Percentiles rank a stretch among this genome's conserved stretches.
These are phyloP conservation scores for Gossypium anomalum DNA, from an alignment of 345 rosid species.

Conservation along the genomic window DNA sequence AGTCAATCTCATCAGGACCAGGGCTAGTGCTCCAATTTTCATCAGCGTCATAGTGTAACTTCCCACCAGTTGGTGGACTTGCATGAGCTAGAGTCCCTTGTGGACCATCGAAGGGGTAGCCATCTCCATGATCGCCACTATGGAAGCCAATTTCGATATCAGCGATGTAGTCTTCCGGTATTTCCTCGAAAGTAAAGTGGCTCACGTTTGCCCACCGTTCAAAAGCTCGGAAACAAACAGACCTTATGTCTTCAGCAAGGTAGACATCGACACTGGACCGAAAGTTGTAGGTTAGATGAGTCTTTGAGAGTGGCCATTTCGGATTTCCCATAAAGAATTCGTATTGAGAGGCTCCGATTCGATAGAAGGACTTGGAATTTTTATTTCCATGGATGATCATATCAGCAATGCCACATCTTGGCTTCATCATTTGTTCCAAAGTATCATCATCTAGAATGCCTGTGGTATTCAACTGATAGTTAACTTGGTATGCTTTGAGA, in stretches of 20 bases:
- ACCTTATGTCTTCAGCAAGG: slow-evolving; percentile 2
- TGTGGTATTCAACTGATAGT: slow-evolving; percentile 13
- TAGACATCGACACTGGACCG: slow-evolving; percentile 1
- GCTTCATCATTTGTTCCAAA: slow-evolving; percentile 16
- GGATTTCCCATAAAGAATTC: slow-evolving; percentile 6
- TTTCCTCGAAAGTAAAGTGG: slow-evolving; percentile 22
- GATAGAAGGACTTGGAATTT: slow-evolving; percentile 2
- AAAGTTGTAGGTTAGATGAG: slow-evolving; percentile 16
- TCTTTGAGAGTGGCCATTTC: slow-evolving; percentile 17
- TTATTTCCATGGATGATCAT: background rate
- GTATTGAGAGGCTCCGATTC: background rate
- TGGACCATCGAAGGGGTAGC: slow-evolving; percentile 11
- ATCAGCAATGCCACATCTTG: slow-evolving; percentile 27
- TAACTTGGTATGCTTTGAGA: slow-evolving; percentile 13
- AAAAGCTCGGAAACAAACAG: slow-evolving; percentile 22
- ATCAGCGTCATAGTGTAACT: slow-evolving; percentile 23
- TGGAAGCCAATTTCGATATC: slow-evolving; percentile 19
- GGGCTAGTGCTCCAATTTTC: slow-evolving; percentile 21
- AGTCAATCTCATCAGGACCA: slow-evolving; percentile 13
- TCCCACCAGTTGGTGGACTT: slow-evolving; percentile 9
- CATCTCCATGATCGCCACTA: slow-evolving; percentile 19
- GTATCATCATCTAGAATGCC: slow-evolving; percentile 23
- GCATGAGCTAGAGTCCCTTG: slow-evolving; percentile 15
- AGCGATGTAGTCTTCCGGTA: background rate
- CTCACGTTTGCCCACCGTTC: slow-evolving; percentile 22